Evolutionary conservation across 768 basidiomycete genomes (phyloP), one percentile per base, ranked within the genome.

Genomic region (Strobilomyces echinocephalus): DNA sequence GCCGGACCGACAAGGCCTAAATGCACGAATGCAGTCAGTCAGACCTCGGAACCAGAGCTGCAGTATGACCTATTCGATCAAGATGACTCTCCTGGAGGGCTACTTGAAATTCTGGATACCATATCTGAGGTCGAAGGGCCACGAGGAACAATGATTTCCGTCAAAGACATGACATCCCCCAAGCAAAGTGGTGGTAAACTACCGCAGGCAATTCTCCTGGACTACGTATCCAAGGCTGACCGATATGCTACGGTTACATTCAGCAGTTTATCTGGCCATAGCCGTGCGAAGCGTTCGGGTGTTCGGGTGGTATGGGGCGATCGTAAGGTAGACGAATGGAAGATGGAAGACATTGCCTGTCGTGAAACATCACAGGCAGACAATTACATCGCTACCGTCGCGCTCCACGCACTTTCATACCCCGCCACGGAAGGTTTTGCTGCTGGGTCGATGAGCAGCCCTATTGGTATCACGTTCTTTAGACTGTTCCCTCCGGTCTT

Each of bases 281-380:
- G 86, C 66, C 82, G 91, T 7, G 91, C 85, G 2, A 84, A 81
- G 59, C 80, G 94, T 47, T 85, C 84, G 11, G 75, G 79, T 34
- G 78, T 94, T 45, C 81, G 72, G 50, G 79, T 98, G 52, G 76
- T 83, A 30, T 95, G 91, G 91, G 77, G 78, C 40, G 81, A 80
- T 33, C 77, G 74, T 48, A 78, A 77, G 57, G 71, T 72, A 52
- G 74, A 80, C 50, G 77, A 84, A 46, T 97, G 88, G 87, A 66
- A 67, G 15, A 99, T 98, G 95, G 80, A 84, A 4, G 82, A 90
- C 55, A 74, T 90, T 41, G 94, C 90, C 14, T 98, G 95, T 63
- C 74, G 80, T 41, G 82, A 89, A 56, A 78, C 82, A 51, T 62
- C 64, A 0, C 93, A 97, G 66, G 94, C 95, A 21, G 90, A 91